Evolutionary conservation across 305 asterid genomes (phyloP).

Genomic region (Rubia tinctorum): DNA sequence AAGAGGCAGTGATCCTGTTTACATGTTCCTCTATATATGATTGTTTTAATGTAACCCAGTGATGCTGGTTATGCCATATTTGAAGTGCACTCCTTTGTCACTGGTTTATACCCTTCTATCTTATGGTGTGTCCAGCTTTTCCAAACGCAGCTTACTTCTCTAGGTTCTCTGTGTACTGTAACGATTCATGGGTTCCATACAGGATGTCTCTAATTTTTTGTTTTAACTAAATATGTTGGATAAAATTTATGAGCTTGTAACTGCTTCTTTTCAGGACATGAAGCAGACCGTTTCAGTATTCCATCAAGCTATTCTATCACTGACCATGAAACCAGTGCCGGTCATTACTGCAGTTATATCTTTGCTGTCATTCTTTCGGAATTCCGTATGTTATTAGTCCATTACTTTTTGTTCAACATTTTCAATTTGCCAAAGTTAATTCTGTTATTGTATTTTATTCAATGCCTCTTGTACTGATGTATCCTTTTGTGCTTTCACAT

Average conservation of each 20-base stretch:
- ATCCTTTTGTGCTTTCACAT: background rate
- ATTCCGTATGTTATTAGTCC: slow-evolving; percentile 54
- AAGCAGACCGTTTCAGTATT: slow-evolving; percentile 38
- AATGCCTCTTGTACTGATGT: background rate
- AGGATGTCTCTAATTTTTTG: background rate
- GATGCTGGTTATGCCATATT: background rate
- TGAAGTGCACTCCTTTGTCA: background rate
- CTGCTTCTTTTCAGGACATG: slow-evolving; percentile 47
- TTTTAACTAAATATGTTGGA: background rate
- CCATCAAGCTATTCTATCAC: slow-evolving; percentile 70
- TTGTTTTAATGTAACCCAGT: background rate
- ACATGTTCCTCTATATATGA: background rate
- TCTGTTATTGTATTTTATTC: background rate
- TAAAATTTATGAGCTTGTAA: background rate
- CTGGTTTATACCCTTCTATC: background rate
- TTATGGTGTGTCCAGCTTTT: background rate
- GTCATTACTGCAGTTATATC: slow-evolving; percentile 74
- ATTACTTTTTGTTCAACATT: slow-evolving; percentile 1
- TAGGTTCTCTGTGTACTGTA: background rate
- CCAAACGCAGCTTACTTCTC: background rate
- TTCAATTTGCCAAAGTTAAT: background rate
- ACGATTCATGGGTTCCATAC: background rate
- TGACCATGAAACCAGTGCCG: slow-evolving; percentile 67
- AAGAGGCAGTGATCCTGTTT: background rate
- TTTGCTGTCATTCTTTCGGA: slow-evolving; percentile 61